These are phyloP conservation scores for Apiospora arundinis DNA, from an alignment of 2,329 filamentous ascomycete species.

Conservation along the genomic window DNA sequence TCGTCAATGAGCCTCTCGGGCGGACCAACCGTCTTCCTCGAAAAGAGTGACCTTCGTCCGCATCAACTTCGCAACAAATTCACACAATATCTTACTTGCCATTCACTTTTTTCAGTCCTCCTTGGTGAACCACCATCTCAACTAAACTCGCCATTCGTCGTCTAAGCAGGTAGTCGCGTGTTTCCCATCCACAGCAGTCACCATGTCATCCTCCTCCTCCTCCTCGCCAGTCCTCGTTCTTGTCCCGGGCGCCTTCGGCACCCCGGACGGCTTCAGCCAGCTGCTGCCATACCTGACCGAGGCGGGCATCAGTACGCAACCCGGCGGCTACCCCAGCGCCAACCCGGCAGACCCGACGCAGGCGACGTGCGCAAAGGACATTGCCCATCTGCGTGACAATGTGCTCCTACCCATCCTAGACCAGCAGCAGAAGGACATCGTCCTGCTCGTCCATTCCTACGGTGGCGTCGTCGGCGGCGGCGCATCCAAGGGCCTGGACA, in stretches of 20 bases:
- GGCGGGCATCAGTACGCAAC: conserved; percentile 29
- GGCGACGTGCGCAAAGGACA: conserved; percentile 27
- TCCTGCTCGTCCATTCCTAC: conserved; percentile 36
- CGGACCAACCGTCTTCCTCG: not conserved
- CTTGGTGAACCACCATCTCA: not conserved
- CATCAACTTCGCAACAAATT: not conserved
- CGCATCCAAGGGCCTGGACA: conserved; percentile 35
- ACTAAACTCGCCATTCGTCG: not conserved
- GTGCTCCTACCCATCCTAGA: conserved; percentile 31
- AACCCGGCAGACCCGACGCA: conserved; percentile 28
- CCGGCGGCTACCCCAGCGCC: conserved; percentile 33
- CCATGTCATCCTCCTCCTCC: conserved; percentile 25
- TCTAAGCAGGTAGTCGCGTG: not conserved
- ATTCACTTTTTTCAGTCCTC: not conserved
- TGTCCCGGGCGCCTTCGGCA: conserved; percentile 33
- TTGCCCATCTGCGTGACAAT: conserved; percentile 26
- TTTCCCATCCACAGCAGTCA: conserved; percentile 9
- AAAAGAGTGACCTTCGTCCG: not conserved
- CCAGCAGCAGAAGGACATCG: conserved; percentile 29
- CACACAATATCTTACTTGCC: no score
- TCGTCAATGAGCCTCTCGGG: not conserved
- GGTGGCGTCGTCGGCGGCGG: conserved; percentile 33
- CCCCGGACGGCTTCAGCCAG: conserved; percentile 28
- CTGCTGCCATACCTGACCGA: conserved; percentile 28
- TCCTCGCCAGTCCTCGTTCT: conserved; percentile 28